Base-by-base conservation (phyloP, 192 early-diverging fungal species). In the Endogone sp. region DNA sequence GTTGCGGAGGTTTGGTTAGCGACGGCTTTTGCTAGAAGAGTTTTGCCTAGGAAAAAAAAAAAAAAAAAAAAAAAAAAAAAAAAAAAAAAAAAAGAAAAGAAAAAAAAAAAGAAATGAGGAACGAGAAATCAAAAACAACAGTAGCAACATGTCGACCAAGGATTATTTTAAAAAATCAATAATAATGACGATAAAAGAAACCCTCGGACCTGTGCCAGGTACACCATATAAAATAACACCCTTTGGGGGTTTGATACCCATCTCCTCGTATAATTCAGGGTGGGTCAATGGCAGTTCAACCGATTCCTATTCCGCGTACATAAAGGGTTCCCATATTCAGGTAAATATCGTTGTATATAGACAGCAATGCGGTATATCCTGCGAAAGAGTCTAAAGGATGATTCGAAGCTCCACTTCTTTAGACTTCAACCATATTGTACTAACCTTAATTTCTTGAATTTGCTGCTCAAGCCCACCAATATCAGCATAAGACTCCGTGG, bases 211-310 rank as follows among this genome's bases (percentile, higher is more conserved):
- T 13, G 92, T 94, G 64, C 95, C 97, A 2, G 95, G 95, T 21
- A 92, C 89, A 71, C 95, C 96, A 71, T 99, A 98, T 23, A 98
- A 82, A 71, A 98, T 94, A 37, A 97, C 95, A 62, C 97, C 97
- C 81, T 95, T 95, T 26, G 97, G 97, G 10, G 97, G 97, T 69
- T 94, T 93, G 70, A 99, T 98, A 62, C 97, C 97, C 91, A 99
- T 98, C 74, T 99, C 94, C 80, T 96, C 94, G 74, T 98, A 99
- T 63, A 98, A 72, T 79, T 99, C 97, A 3, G 94, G 94, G 71
- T 98, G 93, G 2, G 97, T 99, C 68, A 99, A 77, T 2, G 97
- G 97, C 64, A 99, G 83, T 79, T 98, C 97, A 13, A 99, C 96
- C 26, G 97, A 92, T 79, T 96, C 94, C 83, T 95, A 60, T 60